A percentile compares a stretch with the other conserved stretches of the same genome.
Conservation (phyloP, 1,139 yeast genomes). For the Blastobotrys petasosporus region DNA sequence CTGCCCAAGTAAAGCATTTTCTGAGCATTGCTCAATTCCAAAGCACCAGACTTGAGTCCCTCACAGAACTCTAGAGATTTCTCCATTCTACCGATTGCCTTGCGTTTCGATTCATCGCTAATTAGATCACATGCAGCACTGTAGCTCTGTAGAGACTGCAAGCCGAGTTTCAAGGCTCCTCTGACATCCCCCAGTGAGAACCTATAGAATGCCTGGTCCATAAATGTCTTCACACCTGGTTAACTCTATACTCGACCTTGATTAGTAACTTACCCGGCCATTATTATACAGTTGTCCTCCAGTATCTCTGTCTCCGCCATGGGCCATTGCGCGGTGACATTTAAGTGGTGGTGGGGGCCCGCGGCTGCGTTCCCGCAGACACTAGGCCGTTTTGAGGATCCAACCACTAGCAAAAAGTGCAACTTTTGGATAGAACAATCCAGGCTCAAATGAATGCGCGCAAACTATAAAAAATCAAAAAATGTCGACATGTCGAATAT, state of each 20-base stretch:
- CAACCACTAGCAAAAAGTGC: too few relatives aligned
- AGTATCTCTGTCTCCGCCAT: too few relatives aligned
- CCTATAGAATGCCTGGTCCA: constrained; percentile 19
- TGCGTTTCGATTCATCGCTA: constrained; percentile 1
- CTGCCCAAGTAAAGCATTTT: constrained; percentile 25
- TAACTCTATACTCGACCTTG: too few relatives aligned
- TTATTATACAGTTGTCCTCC: too few relatives aligned
- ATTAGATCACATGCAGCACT: constrained; percentile 7
- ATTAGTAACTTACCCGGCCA: too few relatives aligned
- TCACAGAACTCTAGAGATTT: constrained; percentile 17
- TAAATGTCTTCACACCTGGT: too few relatives aligned
- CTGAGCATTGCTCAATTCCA: constrained; percentile 16
- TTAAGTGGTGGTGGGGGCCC: too few relatives aligned
- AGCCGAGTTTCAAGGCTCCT: constrained; percentile 17
- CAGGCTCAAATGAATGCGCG: too few relatives aligned
- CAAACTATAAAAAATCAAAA: constrained; percentile 3
- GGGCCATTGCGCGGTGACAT: too few relatives aligned
- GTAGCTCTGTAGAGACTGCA: constrained; percentile 1
- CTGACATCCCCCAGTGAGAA: constrained; percentile 23
- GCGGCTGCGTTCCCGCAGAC: too few relatives aligned
- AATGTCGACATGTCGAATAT: constrained; percentile 5
- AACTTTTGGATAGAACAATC: too few relatives aligned
- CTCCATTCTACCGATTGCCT: constrained; percentile 6
- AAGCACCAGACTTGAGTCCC: constrained; percentile 16
- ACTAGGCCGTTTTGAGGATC: too few relatives aligned